Evolutionary conservation across 345 rosid species (phyloP), one percentile per base, ranked within the genome.

Genomic region (Arabidopsis arenosa): DNA sequence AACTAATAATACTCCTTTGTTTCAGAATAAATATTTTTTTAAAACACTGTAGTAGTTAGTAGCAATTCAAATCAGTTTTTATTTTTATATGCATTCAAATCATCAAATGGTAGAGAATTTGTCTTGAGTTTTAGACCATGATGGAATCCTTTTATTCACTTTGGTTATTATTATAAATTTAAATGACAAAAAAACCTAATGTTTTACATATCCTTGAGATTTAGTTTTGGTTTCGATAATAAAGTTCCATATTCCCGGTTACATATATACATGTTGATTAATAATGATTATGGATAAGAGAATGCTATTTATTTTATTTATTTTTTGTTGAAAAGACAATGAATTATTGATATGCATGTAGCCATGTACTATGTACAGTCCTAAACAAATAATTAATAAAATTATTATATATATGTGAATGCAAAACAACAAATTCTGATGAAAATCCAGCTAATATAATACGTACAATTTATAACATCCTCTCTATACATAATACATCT

Each of bases 321-420:
- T 11, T 43, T 13, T 5, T 40, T 21, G 56, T 9, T 52, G 5
- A 12, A 54, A 54, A 26, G 49, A 36, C 30, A 9, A 12, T 54
- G 36, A 64, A 73, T 64, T 43, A 55, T 73, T 54, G 64, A 45
- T 44, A 32, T 73, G 63, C 56, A 73, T 73, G n/a, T n/a, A n/a
- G n/a, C n/a, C n/a, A n/a, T n/a, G 70, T 60, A 49, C 60, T 48
- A 26, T 49, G 57, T 36, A 18, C 55, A 15, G 41, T 55, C 61
- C 11, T 35, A 33, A 8, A 52, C 14, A 21, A 36, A 51, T 55
- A 60, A 33, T 48, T 2, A 11, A 72, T 26, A 37, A 26, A n/a
- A 26, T 5, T 48, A 36, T 15, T 37, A 26, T 3, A 15, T 17
- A 54, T 68, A 54, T 62, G 26, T 62, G 26, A 72, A 62, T 72